phyloP scores from a whole-genome alignment of 345 rosid species.

The Erucastrum elatum region DNA sequence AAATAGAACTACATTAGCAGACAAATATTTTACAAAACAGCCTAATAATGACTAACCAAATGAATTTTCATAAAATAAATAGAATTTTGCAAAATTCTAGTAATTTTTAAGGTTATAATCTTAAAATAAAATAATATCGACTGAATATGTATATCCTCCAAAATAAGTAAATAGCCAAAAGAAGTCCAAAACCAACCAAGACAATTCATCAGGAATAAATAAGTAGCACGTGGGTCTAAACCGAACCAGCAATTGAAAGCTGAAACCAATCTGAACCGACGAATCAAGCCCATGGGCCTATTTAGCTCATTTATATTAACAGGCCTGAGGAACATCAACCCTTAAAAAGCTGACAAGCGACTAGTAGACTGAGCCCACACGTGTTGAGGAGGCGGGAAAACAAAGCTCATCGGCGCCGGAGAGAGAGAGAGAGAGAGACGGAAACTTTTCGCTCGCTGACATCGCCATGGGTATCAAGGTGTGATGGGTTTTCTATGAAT shows the following conservation, averaged over 20 bases:
- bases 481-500: neutral
- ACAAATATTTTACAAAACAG: neutral
- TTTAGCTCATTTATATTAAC: neutral
- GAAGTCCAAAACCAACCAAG: neutral
- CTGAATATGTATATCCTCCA: neutral
- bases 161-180: neutral
- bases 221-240: neutral
- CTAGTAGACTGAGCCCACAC: constrained; percentile 9
- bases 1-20: neutral
- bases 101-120: too few relatives aligned
- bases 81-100: too few relatives aligned
- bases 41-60: too few relatives aligned
- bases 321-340: neutral
- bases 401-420: constrained; percentile 3
- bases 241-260: neutral
- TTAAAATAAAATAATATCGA: too few relatives aligned
- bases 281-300: neutral
- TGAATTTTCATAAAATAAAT: neutral
- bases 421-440: neutral
- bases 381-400: constrained; percentile 39
- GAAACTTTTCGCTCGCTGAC: neutral
- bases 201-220: neutral
- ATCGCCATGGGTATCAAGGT: constrained; percentile 44
- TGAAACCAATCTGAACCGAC: neutral
- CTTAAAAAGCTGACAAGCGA: neutral